Conservation (phyloP, 2,329 filamentous ascomycete species). For the Aureobasidium sp. region DNA sequence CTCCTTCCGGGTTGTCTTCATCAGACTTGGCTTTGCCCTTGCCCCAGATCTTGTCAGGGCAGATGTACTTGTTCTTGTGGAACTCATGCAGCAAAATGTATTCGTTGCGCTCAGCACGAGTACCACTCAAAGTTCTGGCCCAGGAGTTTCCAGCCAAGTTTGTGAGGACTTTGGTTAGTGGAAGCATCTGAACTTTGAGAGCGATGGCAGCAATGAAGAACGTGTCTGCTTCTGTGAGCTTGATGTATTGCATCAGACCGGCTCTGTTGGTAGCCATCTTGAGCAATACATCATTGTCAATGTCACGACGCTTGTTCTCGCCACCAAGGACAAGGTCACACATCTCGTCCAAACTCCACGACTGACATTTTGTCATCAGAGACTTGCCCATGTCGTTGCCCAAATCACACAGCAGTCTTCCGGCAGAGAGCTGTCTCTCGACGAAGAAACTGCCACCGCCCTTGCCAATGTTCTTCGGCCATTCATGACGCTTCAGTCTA, state of each 20-base stretch:
- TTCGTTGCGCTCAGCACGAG: conserved; percentile 93
- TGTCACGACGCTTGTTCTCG: conserved; percentile 64
- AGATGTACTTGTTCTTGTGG: conserved; percentile 93
- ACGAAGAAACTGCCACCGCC: conserved; percentile 85
- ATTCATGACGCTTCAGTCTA: conserved; percentile 70
- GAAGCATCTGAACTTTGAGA: conserved; percentile 81
- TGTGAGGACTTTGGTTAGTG: conserved; percentile 88
- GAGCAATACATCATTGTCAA: conserved; percentile 81
- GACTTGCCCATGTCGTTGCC: conserved; percentile 97
- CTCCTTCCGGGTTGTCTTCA: conserved; percentile 59
- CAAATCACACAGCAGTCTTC: conserved; percentile 84
- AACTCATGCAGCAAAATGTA: conserved; percentile 99
- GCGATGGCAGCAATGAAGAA: conserved; percentile 92
- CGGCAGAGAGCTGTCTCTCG: conserved; percentile 81
- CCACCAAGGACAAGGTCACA: conserved; percentile 77
- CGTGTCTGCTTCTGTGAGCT: conserved; percentile 89
- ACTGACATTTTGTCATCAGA: conserved; percentile 93
- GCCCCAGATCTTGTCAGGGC: conserved; percentile 84
- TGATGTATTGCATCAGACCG: conserved; percentile 86
- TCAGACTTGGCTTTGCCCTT: conserved; percentile 66
- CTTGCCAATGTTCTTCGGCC: conserved; percentile 81
- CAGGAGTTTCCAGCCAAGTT: conserved; percentile 97
- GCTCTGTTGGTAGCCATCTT: conserved; percentile 72
- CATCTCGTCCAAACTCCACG: conserved; percentile 98
- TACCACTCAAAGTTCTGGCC: conserved; percentile 92